Conservation (phyloP, 2,329 filamentous ascomycete genomes). For the Tolypocladium sp. region DNA sequence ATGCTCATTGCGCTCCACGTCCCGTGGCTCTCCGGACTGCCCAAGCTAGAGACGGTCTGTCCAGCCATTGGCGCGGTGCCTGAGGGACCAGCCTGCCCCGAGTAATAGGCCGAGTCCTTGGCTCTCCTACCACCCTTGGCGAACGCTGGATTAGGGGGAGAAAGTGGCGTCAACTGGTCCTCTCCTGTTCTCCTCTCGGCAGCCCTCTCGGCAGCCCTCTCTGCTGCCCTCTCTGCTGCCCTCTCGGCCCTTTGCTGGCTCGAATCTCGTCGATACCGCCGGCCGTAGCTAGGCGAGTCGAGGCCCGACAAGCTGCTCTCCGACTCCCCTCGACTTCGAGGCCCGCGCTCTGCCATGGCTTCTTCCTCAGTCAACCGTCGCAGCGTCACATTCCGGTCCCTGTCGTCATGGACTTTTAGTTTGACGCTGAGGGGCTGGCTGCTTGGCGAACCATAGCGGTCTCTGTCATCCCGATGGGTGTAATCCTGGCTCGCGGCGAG, state of each 20-base stretch:
- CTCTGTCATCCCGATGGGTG: conserved; percentile 20
- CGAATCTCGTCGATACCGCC: conserved; percentile 45
- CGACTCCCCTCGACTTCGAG: conserved; percentile 36
- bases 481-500: conserved; percentile 37
- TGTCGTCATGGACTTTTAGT: conserved; percentile 51
- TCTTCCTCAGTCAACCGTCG: conserved; percentile 54
- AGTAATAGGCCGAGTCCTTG: conserved; percentile 56
- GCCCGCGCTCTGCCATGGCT: conserved; percentile 32
- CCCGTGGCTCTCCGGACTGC: conserved; percentile 38
- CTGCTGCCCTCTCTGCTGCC: background rate
- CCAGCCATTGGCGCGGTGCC: conserved; percentile 27
- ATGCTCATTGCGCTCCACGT: conserved; percentile 46
- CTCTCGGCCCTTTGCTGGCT: conserved; percentile 19
- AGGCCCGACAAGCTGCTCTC: conserved; percentile 47
- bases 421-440: conserved; percentile 48
- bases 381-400: conserved; percentile 51
- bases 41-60: conserved; percentile 37
- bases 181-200: conserved; percentile 34
- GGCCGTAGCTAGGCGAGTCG: conserved; percentile 37
- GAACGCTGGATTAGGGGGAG: conserved; percentile 48
- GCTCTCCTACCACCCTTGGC: conserved; percentile 36
- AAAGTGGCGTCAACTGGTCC: conserved; percentile 32
- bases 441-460: conserved; percentile 29
- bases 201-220: conserved; percentile 32
- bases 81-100: conserved; percentile 38